Evolutionary conservation across 805 yeast genomes (phyloP), one percentile per base, ranked within the genome.

Genomic region (Pichia rugopelliculosa): DNA sequence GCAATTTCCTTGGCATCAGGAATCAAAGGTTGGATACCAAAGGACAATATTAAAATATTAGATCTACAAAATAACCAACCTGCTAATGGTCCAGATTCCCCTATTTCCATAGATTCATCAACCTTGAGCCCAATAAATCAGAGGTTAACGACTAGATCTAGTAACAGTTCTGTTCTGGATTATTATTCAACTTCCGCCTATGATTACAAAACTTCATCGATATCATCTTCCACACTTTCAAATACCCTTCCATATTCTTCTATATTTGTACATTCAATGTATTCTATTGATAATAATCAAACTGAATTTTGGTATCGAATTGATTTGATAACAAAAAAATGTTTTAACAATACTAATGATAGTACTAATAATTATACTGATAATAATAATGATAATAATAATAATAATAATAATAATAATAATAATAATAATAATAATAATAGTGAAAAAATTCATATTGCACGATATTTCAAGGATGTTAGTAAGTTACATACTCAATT

Each of bases 1-100:
- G 84, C 76, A 9, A 77, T 77, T 57, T 73, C 76, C n/a, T 69
- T 79, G 30, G 76, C 75, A 38, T 66, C 71, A 26, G 59, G 66
- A 5, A 60, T 58, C 4, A 72, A 76, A 1, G 83, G 83, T 1
- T 61, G 78, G 47, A 70, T 79, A 2, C 83, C 83, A 1, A 73
- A 77, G 2, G 64, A 70, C 33, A 74, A 73, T 54, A 53, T 56
- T 11, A 48, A 46, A 39, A 42, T 47, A 12, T 33, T 55, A 9
- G 54, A 56, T 37, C 15, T 54, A 6, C 37, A 17, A 4, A 15
- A 13, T 11, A 36, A 24, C 11, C 34, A 36, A 11, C 34, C 34
- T n/a, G 10, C 34, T 15, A 30, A 30, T 6, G 10, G 18, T 4
- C 34, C n/a, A 30, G 34, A 30, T 18, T 30, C n/a, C n/a, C 6